Evolutionary conservation across 495 filamentous ascomycete genomes (phyloP), one percentile per base, ranked within the genome.

Genomic region (Barbatosphaeria neglecta): DNA sequence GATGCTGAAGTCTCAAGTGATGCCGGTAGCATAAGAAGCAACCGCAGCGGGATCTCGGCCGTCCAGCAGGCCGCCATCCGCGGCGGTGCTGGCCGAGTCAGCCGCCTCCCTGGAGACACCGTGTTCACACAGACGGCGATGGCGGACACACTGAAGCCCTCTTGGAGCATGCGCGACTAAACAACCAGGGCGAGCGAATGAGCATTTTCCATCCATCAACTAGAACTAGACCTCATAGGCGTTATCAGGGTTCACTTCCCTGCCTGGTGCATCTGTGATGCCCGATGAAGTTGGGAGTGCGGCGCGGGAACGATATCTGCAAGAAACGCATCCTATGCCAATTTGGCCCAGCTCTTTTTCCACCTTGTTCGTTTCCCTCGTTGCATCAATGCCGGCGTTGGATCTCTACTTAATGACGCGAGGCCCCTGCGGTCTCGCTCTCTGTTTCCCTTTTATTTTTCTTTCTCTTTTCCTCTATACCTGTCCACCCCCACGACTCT

Each of bases 21-120:
- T 51, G 76, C 87, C 0, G 92, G 90, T 48, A 93, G 87, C 57
- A 87, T 96, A 54, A 84, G 84, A 55, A 94, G 87, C 67, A 87
- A 82, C 66, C 74, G 75, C 3, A 88, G 82, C 48, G 90, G 83
- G 20, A 81, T 95, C 47, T 90, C 86, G 1, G 68, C 74, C 11
- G 57, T 72, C 13, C 83, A 89, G 51, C 64, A 80, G 37, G 71
- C 81, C 42, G 90, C 87, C 49, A 83, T 97, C 57, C 86, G 90
- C 55, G 77, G 68, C 49, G 92, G 93, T 52, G 90, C 89, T 39
- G 93, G 95, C 50, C 85, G 90, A 31, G 79, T 97, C 50, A 94
- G 87, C 58, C 79, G 83, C 16, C 74, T 98, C 39, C 90, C 90
- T 1, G 74, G 78, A 31, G 87, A 87, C 47, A 76, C 83, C 35